A percentile compares a stretch with the other conserved stretches of the same genome.
These are phyloP conservation scores for Ophiocordyceps camponoti-saundersi DNA, from an alignment of 2,329 filamentous ascomycete species.

Conservation along the genomic window DNA sequence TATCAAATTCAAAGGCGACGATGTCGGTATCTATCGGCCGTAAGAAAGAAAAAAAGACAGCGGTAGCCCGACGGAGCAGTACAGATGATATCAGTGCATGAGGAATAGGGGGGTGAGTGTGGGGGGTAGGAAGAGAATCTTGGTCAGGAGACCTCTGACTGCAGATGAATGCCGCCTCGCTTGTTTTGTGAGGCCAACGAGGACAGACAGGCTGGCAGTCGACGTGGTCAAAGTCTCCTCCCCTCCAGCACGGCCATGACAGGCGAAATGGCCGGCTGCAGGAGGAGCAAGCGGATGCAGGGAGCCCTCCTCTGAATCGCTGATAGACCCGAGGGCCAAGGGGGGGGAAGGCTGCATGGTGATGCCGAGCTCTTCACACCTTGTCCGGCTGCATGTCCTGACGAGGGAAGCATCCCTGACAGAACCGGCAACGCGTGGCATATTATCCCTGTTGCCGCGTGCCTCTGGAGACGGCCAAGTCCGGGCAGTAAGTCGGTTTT, in stretches of 20 bases:
- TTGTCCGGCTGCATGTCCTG: background rate
- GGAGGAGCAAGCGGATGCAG: background rate
- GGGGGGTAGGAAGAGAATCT: background rate
- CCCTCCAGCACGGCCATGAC: background rate
- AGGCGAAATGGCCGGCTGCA: background rate
- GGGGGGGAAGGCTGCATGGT: background rate
- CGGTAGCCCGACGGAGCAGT: background rate
- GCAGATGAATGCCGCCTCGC: background rate
- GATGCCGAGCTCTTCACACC: background rate
- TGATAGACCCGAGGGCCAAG: background rate
- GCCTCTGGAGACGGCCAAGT: background rate
- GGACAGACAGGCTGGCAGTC: background rate
- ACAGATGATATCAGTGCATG: background rate
- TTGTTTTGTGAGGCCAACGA: background rate
- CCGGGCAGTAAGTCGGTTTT: background rate
- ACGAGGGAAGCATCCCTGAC: background rate
- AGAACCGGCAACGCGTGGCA: background rate
- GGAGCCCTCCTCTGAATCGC: background rate
- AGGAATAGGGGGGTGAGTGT: too few species aligned
- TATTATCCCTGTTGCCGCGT: conserved; percentile 1
- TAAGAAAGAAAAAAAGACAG: background rate
- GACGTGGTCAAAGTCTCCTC: background rate
- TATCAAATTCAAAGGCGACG: background rate
- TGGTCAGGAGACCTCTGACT: background rate
- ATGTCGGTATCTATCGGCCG: background rate